phyloP scores from a whole-genome alignment of 768 basidiomycete species.

The Tremella yokohamensis region DNA sequence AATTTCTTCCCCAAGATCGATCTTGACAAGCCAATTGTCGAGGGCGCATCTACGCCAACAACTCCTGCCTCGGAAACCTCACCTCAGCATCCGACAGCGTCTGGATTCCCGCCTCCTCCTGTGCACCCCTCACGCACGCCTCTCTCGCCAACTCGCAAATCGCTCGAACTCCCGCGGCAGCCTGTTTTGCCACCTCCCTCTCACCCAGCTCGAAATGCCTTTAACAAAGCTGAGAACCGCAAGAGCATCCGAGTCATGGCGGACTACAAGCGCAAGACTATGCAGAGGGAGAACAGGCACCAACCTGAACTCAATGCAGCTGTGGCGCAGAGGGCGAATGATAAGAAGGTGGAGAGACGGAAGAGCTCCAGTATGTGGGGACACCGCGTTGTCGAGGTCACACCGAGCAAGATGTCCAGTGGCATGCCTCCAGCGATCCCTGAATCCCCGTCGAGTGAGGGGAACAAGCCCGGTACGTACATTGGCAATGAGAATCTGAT shows the following conservation, averaged over 20 bases:
- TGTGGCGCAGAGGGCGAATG: slow-evolving; percentile 25
- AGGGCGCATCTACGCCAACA: slow-evolving; percentile 57
- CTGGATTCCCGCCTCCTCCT: slow-evolving; percentile 16
- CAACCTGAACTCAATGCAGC: neutral
- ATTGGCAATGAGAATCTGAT: neutral
- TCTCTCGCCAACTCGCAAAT: slow-evolving; percentile 10
- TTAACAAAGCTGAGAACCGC: slow-evolving; percentile 47
- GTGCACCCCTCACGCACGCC: slow-evolving; percentile 17
- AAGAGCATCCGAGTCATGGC: slow-evolving; percentile 93
- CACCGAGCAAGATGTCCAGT: slow-evolving; percentile 61
- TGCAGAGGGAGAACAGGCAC: slow-evolving; percentile 14
- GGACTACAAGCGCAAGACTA: slow-evolving; percentile 22
- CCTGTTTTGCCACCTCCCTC: slow-evolving; percentile 9
- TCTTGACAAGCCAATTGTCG: slow-evolving; percentile 91
- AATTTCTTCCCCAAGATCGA: slow-evolving; percentile 95
- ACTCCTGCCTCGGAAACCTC: slow-evolving; percentile 31
- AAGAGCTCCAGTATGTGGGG: slow-evolving; percentile 96
- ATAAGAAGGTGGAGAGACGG: slow-evolving; percentile 62
- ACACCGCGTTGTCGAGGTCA: slow-evolving; percentile 86
- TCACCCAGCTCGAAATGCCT: slow-evolving; percentile 18
- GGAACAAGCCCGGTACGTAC: slow-evolving; percentile 27
- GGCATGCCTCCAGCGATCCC: slow-evolving; percentile 33
- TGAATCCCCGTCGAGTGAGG: slow-evolving; percentile 37
- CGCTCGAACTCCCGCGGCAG: neutral
- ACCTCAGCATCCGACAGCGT: slow-evolving; percentile 1